Percentiles rank a stretch among this genome's conserved stretches.
phyloP scores from a whole-genome alignment of 768 basidiomycete genomes.

The Amanita muscaria region DNA sequence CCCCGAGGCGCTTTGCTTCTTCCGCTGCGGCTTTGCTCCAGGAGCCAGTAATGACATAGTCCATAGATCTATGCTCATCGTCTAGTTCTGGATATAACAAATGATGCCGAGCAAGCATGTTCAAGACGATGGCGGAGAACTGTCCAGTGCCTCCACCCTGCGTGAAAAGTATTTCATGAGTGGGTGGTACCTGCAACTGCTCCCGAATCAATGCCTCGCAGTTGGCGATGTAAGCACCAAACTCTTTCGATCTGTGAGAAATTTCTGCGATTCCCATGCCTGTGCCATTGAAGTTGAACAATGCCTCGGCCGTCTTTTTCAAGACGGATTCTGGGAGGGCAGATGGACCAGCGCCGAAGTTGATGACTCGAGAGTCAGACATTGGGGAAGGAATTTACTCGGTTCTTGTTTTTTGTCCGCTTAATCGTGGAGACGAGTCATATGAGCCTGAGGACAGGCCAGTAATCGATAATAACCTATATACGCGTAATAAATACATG shows the following conservation, averaged over 20 bases:
- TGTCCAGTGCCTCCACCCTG: slow-evolving; percentile 92
- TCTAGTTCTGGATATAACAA: slow-evolving; percentile 55
- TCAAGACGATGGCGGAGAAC: slow-evolving; percentile 88
- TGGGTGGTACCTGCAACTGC: slow-evolving; percentile 74
- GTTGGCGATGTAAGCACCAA: slow-evolving; percentile 55
- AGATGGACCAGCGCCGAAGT: slow-evolving; percentile 94
- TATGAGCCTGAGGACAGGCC: too few relatives aligned
- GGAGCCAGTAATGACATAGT: slow-evolving; percentile 89
- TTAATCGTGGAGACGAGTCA: too few relatives aligned
- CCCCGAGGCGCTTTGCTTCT: slow-evolving; percentile 69
- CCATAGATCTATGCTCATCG: slow-evolving; percentile 52
- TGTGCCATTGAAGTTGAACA: slow-evolving; percentile 85
- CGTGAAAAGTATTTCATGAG: slow-evolving; percentile 83
- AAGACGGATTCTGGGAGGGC: slow-evolving; percentile 84
- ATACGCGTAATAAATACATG: too few relatives aligned
- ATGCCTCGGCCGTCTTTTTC: slow-evolving; percentile 67
- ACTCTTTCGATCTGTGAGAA: slow-evolving; percentile 91
- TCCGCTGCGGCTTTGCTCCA: slow-evolving; percentile 85
- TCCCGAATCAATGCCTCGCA: slow-evolving; percentile 61
- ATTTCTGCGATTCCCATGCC: slow-evolving; percentile 96
- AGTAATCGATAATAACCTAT: too few relatives aligned
- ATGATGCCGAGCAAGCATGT: slow-evolving; percentile 82
- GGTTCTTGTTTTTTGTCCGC: too few relatives aligned
- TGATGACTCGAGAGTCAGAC: slow-evolving; percentile 52
- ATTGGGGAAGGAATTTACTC: slow-evolving; percentile 14